phyloP scores from a whole-genome alignment of 2,329 filamentous ascomycete species.

The Ustulina deusta region DNA sequence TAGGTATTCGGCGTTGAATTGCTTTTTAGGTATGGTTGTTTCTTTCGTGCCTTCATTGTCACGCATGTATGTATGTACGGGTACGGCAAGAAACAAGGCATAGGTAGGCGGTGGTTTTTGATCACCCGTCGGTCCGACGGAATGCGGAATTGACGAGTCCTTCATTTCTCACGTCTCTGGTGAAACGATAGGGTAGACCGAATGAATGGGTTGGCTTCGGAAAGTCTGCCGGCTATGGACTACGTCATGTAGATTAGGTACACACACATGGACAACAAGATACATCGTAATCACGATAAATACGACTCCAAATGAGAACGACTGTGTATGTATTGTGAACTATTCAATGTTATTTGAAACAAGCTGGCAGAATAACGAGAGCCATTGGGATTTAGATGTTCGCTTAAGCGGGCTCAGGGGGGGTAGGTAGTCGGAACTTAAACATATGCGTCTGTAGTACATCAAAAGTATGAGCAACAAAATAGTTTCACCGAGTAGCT shows the following conservation, averaged over 20 bases:
- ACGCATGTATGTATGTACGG: not conserved
- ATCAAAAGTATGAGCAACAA: not conserved
- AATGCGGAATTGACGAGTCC: not conserved
- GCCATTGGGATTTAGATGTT: not conserved
- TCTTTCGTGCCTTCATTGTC: not conserved
- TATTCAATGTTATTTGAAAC: not conserved
- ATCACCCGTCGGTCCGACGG: not conserved
- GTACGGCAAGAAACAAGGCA: not conserved
- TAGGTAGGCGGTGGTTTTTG: not conserved
- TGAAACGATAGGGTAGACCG: not conserved
- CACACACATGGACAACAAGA: constrained; percentile 14
- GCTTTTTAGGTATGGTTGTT: not conserved
- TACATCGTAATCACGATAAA: constrained; percentile 18
- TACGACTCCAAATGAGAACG: not conserved
- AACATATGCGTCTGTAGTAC: not conserved
- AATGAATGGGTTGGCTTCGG: not conserved
- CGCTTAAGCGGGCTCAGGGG: not conserved
- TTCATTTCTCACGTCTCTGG: constrained; percentile 2
- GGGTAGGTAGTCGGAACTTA: not conserved
- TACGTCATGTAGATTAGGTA: constrained; percentile 31
- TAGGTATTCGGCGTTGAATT: constrained; percentile 5
- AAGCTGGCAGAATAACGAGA: not conserved
- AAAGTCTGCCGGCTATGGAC: not conserved
- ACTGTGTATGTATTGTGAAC: constrained; percentile 28
- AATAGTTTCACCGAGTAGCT: not conserved